These are phyloP conservation scores for Fabrea salina DNA, from an alignment of 169 alveolate species.

Conservation along the genomic window DNA sequence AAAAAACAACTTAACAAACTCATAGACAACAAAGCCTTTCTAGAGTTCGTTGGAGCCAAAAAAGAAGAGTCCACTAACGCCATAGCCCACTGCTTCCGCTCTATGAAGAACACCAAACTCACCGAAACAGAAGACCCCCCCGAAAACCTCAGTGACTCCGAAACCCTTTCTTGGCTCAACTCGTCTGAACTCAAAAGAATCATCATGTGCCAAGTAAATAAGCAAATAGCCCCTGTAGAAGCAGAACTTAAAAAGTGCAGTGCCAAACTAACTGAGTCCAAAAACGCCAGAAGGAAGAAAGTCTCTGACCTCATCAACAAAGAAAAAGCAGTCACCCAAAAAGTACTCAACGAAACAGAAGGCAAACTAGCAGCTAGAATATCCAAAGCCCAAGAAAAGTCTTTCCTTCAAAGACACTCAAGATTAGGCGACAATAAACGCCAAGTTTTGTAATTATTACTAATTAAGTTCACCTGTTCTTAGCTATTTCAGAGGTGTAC, in stretches of 20 bases:
- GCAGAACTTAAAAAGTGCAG: not conserved
- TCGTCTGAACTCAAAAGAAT: not conserved
- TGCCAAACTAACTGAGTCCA: not conserved
- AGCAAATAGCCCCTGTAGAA: not conserved
- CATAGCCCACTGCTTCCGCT: slow-evolving; percentile 23
- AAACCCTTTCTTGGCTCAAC: slow-evolving; percentile 13
- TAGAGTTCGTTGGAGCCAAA: slow-evolving; percentile 19
- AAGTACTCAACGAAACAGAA: slow-evolving; percentile 7
- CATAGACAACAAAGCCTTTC: slow-evolving; percentile 7
- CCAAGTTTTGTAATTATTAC: too few relatives aligned
- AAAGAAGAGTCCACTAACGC: not conserved
- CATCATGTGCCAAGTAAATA: not conserved
- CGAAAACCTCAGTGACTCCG: slow-evolving; percentile 9
- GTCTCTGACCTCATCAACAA: slow-evolving; percentile 11
- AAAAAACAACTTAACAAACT: slow-evolving; percentile 6
- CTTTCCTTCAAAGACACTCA: not conserved
- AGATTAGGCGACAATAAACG: too few relatives aligned
- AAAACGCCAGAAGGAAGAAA: slow-evolving; percentile 11
- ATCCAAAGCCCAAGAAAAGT: slow-evolving; percentile 9
- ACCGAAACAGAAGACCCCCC: not conserved
- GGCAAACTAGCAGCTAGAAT: slow-evolving; percentile 2
- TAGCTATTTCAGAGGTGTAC: not conserved
- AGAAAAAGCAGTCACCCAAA: slow-evolving; percentile 16
- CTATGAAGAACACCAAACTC: not conserved
- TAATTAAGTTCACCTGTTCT: too few relatives aligned